Percentiles rank a stretch among this genome's conserved stretches.
phyloP scores from a whole-genome alignment of 164 flowering plant genomes.

The Berberis thunbergii region DNA sequence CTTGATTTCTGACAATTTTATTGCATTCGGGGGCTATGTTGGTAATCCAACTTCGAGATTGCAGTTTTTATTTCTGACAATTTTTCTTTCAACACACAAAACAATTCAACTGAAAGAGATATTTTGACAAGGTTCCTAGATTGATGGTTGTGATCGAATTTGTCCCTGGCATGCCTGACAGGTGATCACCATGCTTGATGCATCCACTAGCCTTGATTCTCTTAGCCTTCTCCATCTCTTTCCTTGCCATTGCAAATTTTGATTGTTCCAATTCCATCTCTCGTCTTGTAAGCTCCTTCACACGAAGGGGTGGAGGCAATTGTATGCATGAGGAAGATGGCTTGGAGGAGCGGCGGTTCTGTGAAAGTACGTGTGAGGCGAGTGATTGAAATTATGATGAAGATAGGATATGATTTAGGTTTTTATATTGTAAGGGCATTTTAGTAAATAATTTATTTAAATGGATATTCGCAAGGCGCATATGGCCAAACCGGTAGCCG shows the following conservation, averaged over 20 bases:
- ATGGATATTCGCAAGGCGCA: too few species aligned
- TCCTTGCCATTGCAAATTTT: constrained; percentile 73
- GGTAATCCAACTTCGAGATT: background rate
- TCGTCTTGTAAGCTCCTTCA: constrained; percentile 69
- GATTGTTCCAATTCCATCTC: constrained; percentile 93
- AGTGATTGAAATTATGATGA: too few species aligned
- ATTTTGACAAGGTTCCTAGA: background rate
- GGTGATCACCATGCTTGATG: constrained; percentile 85
- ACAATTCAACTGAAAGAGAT: background rate
- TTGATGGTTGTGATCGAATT: constrained; percentile 34
- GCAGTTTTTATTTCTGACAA: too few species aligned
- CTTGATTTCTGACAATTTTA: background rate
- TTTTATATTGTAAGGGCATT: too few species aligned
- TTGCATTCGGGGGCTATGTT: constrained; percentile 11
- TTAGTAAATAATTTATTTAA: too few species aligned
- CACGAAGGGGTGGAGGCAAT: constrained; percentile 11
- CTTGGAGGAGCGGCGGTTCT: too few species aligned
- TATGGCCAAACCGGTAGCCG: too few species aligned
- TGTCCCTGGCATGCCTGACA: constrained; percentile 83
- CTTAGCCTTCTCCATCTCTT: constrained; percentile 67
- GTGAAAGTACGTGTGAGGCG: too few species aligned
- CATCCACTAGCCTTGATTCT: constrained; percentile 43
- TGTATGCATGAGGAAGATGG: too few species aligned
- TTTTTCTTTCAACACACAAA: background rate
- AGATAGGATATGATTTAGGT: too few species aligned